These are phyloP conservation scores for carrot (Daucus carota) DNA, from an alignment of 129 eudicot genomes.

Conservation along the genomic window DNA sequence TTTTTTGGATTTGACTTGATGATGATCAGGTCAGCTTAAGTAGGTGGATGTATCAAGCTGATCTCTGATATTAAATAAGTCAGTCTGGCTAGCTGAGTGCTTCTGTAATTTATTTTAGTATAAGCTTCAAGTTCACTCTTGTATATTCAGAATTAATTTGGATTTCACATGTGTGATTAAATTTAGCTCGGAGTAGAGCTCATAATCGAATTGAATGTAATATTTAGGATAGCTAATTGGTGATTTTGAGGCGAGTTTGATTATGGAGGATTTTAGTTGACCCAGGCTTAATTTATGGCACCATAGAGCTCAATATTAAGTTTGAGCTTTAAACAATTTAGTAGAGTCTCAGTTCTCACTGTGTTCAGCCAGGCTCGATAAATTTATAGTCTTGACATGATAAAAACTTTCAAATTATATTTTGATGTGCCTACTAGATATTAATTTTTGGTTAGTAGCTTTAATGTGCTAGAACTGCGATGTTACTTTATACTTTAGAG, in stretches of 20 bases:
- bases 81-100: neutral
- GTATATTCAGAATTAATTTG: neutral
- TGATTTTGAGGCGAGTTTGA: neutral
- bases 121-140: neutral
- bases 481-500: too few species aligned
- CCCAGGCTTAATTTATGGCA: neutral
- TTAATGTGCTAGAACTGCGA: neutral
- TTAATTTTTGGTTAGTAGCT: neutral
- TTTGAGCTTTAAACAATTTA: neutral
- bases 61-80: neutral
- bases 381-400: neutral
- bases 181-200: neutral
- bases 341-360: neutral
- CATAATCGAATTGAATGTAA: neutral
- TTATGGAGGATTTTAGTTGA: neutral
- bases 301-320: neutral
- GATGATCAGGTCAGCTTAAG: neutral
- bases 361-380: neutral
- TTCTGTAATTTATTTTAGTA: neutral
- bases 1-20: neutral
- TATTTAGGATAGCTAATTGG: neutral
- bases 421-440: neutral
- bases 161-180: neutral
- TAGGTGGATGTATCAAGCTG: neutral
- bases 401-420: neutral